Evolutionary conservation across 345 rosid species (phyloP).

Genomic region (Murraya paniculata): DNA sequence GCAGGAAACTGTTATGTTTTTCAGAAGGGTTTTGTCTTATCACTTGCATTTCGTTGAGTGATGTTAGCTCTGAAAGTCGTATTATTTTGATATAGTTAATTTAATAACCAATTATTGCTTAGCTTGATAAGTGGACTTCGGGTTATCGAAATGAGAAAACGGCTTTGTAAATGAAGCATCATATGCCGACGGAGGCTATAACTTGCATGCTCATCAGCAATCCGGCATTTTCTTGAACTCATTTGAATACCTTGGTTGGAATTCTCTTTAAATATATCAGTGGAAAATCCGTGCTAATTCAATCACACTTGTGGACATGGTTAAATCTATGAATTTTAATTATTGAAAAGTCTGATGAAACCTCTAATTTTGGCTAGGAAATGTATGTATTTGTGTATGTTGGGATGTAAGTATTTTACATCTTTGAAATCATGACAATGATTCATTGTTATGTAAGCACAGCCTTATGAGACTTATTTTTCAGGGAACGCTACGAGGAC

Average conservation of each 20-base stretch:
- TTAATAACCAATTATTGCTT: background rate
- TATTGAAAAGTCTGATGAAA: background rate
- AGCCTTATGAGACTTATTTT: conserved; percentile 19
- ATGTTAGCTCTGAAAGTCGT: background rate
- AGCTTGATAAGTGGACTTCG: background rate
- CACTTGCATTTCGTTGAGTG: background rate
- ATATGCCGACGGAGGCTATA: background rate
- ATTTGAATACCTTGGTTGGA: background rate
- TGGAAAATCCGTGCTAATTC: background rate
- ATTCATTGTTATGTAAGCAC: background rate
- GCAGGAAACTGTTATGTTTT: background rate
- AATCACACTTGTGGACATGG: background rate
- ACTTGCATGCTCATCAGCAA: background rate
- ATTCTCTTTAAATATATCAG: background rate
- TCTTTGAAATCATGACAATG: conserved; percentile 1
- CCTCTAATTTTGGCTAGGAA: background rate
- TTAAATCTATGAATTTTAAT: background rate
- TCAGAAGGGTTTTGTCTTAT: background rate
- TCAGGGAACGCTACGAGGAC: conserved; percentile 70
- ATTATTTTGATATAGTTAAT: background rate
- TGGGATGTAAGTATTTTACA: background rate
- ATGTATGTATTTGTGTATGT: background rate
- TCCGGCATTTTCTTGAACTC: background rate
- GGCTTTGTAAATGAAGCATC: background rate
- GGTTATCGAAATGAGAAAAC: background rate